A percentile compares a stretch with the other conserved stretches of the same genome.
phyloP scores from a whole-genome alignment of 257 asterid genomes.

The Buddleja alternifolia region DNA sequence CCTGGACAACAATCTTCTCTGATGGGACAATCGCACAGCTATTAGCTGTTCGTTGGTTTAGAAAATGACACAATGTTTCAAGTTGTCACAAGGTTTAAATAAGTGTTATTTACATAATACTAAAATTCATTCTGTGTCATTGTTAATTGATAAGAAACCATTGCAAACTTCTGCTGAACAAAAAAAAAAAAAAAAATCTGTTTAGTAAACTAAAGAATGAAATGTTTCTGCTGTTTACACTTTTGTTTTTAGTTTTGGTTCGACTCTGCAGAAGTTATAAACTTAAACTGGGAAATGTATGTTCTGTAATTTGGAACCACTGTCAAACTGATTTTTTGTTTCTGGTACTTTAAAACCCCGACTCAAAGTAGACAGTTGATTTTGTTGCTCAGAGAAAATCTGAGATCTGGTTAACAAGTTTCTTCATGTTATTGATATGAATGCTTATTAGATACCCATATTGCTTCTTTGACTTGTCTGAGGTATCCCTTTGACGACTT shows the following conservation, averaged over 20 bases:
- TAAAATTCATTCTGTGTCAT: slow-evolving; percentile 8
- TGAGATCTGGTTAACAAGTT: not conserved
- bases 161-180: not conserved
- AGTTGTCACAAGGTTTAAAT: not conserved
- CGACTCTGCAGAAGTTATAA: not conserved
- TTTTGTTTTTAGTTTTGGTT: not conserved
- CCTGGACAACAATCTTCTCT: not conserved
- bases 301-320: slow-evolving; percentile 6
- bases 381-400: slow-evolving; percentile 4
- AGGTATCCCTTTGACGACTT: not conserved
- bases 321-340: not conserved
- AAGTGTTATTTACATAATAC: slow-evolving; percentile 7
- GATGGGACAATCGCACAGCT: not conserved
- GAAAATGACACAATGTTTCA: not conserved
- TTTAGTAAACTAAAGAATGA: not conserved
- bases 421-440: not conserved
- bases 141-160: slow-evolving; percentile 15
- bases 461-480: slow-evolving; percentile 4
- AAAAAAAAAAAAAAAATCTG: not conserved
- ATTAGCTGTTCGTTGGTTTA: slow-evolving; percentile 23
- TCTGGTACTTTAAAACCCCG: slow-evolving; percentile 12
- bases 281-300: not conserved
- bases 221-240: not conserved
- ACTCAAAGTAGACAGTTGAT: not conserved
- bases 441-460: not conserved